Percentiles rank a stretch among this genome's conserved stretches.
phyloP scores from a whole-genome alignment of 495 filamentous ascomycete genomes.

The Schizothecium vesticola region DNA sequence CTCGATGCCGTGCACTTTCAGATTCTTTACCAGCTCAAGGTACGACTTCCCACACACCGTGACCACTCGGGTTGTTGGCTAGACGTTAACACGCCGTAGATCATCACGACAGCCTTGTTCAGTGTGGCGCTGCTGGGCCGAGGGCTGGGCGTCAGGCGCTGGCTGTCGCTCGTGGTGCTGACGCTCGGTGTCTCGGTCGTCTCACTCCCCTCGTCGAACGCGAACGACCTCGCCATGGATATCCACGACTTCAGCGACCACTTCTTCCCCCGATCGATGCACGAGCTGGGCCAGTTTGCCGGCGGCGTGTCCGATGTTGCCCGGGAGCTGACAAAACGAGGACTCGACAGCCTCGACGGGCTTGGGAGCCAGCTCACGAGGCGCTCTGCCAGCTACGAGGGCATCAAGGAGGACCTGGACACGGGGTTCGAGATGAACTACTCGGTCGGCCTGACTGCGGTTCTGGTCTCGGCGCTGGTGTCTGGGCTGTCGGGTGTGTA shows the following conservation, averaged over 20 bases:
- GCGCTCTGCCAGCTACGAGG: constrained; percentile 94
- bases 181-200: constrained; percentile 82
- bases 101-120: constrained; percentile 86
- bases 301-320: constrained; percentile 42
- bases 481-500: constrained; percentile 85
- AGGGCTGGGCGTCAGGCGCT: constrained; percentile 62
- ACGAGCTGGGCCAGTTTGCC: constrained; percentile 49
- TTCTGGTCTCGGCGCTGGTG: constrained; percentile 66
- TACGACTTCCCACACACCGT: constrained; percentile 7
- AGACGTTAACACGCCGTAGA: constrained; percentile 30
- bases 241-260: constrained; percentile 53
- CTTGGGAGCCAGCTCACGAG: constrained; percentile 50
- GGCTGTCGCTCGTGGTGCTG: constrained; percentile 74
- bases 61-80: neutral
- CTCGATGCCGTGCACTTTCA: constrained; percentile 89
- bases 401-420: constrained; percentile 76
- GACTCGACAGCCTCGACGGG: constrained; percentile 35
- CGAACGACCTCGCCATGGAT: constrained; percentile 38
- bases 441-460: constrained; percentile 70
- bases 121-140: constrained; percentile 70
- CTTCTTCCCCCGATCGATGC: constrained; percentile 69
- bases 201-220: constrained; percentile 61
- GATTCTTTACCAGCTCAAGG: constrained; percentile 84
- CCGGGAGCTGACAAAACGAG: constrained; percentile 43
- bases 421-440: constrained; percentile 65